Evolutionary conservation across 768 basidiomycete species (phyloP).

Genomic region (Lyophyllum decastes): DNA sequence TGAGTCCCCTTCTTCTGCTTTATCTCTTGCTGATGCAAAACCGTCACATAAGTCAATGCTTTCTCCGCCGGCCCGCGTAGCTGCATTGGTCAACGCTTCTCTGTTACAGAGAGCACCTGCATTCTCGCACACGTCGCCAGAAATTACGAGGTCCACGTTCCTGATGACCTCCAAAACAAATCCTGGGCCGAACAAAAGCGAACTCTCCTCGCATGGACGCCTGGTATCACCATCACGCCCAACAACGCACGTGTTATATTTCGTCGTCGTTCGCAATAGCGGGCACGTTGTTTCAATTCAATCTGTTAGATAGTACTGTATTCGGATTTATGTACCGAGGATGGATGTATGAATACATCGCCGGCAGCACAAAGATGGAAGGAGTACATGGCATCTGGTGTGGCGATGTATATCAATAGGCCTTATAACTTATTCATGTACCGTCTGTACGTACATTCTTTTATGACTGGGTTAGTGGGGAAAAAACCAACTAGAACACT

Average conservation of each 20-base stretch:
- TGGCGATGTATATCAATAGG: no score
- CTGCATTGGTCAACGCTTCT: constrained; percentile 53
- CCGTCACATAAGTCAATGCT: constrained; percentile 31
- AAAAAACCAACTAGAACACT: no score
- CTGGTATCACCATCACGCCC: constrained; percentile 37
- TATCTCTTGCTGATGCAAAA: background rate
- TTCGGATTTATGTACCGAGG: no score
- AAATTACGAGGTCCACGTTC: constrained; percentile 40
- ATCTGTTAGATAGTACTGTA: no score
- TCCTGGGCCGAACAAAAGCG: constrained; percentile 33
- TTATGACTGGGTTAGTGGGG: no score
- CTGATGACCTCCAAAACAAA: constrained; percentile 30
- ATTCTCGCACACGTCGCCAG: constrained; percentile 45
- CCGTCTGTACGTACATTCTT: no score
- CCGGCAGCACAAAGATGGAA: no score
- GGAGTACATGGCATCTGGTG: no score
- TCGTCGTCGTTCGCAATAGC: constrained; percentile 5
- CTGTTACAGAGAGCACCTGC: constrained; percentile 40
- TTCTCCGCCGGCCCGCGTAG: constrained; percentile 47
- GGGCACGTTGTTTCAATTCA: background rate
- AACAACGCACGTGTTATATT: constrained; percentile 25
- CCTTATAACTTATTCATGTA: no score
- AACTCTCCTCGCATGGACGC: constrained; percentile 35
- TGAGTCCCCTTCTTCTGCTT: constrained; percentile 20
- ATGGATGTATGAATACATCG: background rate